A percentile compares a stretch with the other conserved stretches of the same genome.
phyloP scores from a whole-genome alignment of 2,329 filamentous ascomycete genomes.

The Verticillium zaregamsianum region DNA sequence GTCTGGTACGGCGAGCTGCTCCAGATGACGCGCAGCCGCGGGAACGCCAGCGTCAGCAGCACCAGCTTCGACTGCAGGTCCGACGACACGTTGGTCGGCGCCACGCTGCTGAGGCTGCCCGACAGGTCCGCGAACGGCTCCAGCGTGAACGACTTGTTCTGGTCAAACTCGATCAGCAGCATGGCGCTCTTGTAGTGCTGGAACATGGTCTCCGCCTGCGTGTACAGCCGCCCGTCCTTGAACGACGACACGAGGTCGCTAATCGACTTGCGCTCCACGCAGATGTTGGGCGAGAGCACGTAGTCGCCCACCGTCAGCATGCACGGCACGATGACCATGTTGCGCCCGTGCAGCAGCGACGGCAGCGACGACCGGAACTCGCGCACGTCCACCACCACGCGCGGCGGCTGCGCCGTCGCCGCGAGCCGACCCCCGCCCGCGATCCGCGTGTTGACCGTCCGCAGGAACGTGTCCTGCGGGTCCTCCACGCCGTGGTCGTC shows the following conservation, averaged over 20 bases:
- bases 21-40: slow-evolving; percentile 88
- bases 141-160: slow-evolving; percentile 94
- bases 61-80: slow-evolving; percentile 92
- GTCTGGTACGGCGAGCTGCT: slow-evolving; percentile 91
- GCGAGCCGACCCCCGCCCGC: slow-evolving; percentile 82
- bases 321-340: slow-evolving; percentile 85
- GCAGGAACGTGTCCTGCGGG: slow-evolving; percentile 85
- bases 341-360: slow-evolving; percentile 83
- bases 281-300: slow-evolving; percentile 84
- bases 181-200: slow-evolving; percentile 86
- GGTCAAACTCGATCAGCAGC: slow-evolving; percentile 95
- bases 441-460: slow-evolving; percentile 94
- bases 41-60: slow-evolving; percentile 87
- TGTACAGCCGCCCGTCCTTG: slow-evolving; percentile 85
- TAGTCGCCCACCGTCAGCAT: slow-evolving; percentile 97
- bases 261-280: slow-evolving; percentile 91
- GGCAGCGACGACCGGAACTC: slow-evolving; percentile 93
- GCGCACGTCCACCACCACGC: slow-evolving; percentile 91
- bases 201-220: slow-evolving; percentile 90
- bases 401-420: slow-evolving; percentile 81
- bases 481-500: slow-evolving; percentile 68
- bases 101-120: slow-evolving; percentile 58
- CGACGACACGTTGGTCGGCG: slow-evolving; percentile 52
- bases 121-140: slow-evolving; percentile 71
- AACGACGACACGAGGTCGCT: slow-evolving; percentile 89